A percentile compares a stretch with the other conserved stretches of the same genome.
These are phyloP conservation scores for Lachnellula occidentalis DNA, from an alignment of 2,329 filamentous ascomycete species.

Conservation along the genomic window DNA sequence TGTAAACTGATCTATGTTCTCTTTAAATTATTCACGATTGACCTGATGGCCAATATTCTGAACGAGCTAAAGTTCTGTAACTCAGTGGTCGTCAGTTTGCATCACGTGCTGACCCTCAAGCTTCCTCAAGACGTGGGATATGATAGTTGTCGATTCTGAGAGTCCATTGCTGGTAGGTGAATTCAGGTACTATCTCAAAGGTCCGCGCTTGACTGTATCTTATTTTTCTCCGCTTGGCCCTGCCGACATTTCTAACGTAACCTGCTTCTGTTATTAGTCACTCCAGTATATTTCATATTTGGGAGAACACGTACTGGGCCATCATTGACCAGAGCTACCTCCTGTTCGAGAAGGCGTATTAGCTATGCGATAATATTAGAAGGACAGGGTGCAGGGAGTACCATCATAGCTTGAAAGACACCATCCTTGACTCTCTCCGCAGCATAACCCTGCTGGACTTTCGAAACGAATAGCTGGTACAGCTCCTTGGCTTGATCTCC, in stretches of 20 bases:
- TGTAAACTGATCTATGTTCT: too few relatives aligned
- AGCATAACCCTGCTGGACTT: slow-evolving; percentile 66
- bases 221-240: slow-evolving; percentile 18
- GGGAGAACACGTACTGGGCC: slow-evolving; percentile 49
- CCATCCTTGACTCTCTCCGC: slow-evolving; percentile 82
- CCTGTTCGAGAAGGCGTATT: slow-evolving; percentile 30
- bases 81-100: too few relatives aligned
- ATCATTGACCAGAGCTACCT: slow-evolving; percentile 88
- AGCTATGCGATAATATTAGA: not conserved
- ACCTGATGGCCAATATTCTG: too few relatives aligned
- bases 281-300: not conserved
- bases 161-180: too few relatives aligned
- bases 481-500: slow-evolving; percentile 72
- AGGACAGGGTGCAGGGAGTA: slow-evolving; percentile 1
- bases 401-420: slow-evolving; percentile 98
- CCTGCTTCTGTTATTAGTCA: slow-evolving; percentile 18
- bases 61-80: too few relatives aligned
- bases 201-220: not conserved
- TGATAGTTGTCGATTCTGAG: too few relatives aligned
- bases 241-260: slow-evolving; percentile 29
- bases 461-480: slow-evolving; percentile 78
- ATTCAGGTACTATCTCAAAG: not conserved
- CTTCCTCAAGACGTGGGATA: too few relatives aligned
- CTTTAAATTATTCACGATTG: too few relatives aligned
- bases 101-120: too few relatives aligned